phyloP scores from a whole-genome alignment of 2,329 filamentous ascomycete genomes.

The Colletotrichum coccodes region DNA sequence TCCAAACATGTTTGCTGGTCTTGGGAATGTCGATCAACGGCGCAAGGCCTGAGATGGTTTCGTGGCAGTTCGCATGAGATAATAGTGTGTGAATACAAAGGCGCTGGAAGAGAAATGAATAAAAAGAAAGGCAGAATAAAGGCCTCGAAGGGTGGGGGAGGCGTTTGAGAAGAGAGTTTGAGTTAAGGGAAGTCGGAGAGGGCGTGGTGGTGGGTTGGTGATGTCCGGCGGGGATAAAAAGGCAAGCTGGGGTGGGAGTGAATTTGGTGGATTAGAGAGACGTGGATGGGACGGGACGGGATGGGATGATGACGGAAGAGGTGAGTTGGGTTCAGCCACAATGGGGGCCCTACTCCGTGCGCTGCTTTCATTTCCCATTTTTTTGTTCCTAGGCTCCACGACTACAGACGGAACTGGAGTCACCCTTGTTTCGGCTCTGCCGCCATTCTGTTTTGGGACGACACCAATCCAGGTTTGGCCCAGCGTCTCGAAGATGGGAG shows the following conservation, averaged over 20 bases:
- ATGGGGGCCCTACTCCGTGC: slow-evolving; percentile 14
- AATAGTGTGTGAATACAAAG: background rate
- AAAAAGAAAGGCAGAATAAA: slow-evolving; percentile 7
- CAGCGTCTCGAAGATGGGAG: background rate
- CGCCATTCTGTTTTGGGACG: slow-evolving; percentile 25
- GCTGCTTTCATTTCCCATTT: slow-evolving; percentile 13
- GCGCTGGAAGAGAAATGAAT: background rate
- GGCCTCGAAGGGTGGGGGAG: background rate
- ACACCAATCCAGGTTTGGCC: slow-evolving; percentile 6
- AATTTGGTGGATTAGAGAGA: slow-evolving; percentile 18
- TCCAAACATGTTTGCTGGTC: slow-evolving; percentile 58
- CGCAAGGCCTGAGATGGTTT: slow-evolving; percentile 37
- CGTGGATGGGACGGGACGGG: slow-evolving; percentile 22
- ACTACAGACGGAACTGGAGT: background rate
- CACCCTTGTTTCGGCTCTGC: slow-evolving; percentile 26
- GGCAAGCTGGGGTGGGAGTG: background rate
- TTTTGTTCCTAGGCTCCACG: background rate
- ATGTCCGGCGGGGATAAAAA: slow-evolving; percentile 12
- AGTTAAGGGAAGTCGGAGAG: background rate
- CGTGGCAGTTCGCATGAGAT: slow-evolving; percentile 35
- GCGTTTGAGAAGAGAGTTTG: slow-evolving; percentile 1
- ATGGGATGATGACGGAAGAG: slow-evolving; percentile 34
- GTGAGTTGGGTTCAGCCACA: slow-evolving; percentile 26
- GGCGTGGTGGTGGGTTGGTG: slow-evolving; percentile 12
- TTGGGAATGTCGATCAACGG: slow-evolving; percentile 27